These are phyloP conservation scores for Macroventuria anomochaeta DNA, from an alignment of 2,329 filamentous ascomycete species.

Conservation along the genomic window DNA sequence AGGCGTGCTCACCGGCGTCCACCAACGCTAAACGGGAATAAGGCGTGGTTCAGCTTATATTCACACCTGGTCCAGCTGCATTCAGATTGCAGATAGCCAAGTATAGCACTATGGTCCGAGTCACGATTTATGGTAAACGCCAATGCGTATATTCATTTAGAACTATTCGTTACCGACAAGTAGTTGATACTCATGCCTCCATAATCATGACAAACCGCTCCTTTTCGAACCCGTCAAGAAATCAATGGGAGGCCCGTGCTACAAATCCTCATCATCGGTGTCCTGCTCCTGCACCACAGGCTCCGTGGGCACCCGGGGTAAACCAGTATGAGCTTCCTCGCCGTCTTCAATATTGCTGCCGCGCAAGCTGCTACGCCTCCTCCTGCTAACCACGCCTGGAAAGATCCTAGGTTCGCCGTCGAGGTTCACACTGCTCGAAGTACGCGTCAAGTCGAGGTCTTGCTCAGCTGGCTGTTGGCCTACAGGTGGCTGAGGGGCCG, in stretches of 20 bases:
- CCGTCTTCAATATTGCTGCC: slow-evolving; percentile 10
- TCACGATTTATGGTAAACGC: neutral
- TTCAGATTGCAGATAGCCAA: neutral
- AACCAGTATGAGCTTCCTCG: slow-evolving; percentile 18
- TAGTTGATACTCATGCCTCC: slow-evolving; percentile 3
- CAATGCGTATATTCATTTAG: neutral
- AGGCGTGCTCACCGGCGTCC: too few relatives aligned
- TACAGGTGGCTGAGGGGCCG: slow-evolving; percentile 28
- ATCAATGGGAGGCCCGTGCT: neutral
- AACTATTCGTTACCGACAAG: neutral
- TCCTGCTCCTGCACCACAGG: slow-evolving; percentile 28
- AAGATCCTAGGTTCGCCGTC: slow-evolving; percentile 72
- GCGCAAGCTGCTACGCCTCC: slow-evolving; percentile 37
- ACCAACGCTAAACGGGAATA: neutral
- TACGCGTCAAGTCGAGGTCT: slow-evolving; percentile 26
- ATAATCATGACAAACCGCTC: neutral
- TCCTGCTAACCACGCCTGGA: slow-evolving; percentile 68
- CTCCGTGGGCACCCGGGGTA: slow-evolving; percentile 19
- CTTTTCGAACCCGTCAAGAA: neutral
- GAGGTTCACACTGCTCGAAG: slow-evolving; percentile 38
- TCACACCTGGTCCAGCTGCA: neutral
- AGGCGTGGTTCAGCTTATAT: too few relatives aligned
- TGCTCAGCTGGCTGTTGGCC: slow-evolving; percentile 24
- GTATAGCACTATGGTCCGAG: neutral
- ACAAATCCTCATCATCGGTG: slow-evolving; percentile 9